Evolutionary conservation across 768 basidiomycete species (phyloP).

Genomic region (Mycena latifolia): DNA sequence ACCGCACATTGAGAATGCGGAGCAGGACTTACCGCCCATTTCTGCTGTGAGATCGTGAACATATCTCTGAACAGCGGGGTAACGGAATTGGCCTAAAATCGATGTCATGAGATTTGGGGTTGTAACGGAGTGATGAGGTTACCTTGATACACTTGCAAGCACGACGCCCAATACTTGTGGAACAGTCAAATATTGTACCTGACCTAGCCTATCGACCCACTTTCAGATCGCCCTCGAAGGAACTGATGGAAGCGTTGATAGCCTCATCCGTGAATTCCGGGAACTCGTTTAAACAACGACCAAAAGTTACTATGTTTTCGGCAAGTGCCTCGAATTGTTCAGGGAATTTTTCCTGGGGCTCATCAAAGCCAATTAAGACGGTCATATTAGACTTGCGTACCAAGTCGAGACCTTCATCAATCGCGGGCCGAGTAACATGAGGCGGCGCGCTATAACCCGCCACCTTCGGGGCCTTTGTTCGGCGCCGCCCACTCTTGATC

Average conservation of each 20-base stretch:
- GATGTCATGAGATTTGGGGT: not conserved
- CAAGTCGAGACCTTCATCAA: slow-evolving; percentile 67
- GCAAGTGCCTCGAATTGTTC: slow-evolving; percentile 73
- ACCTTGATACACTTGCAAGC: slow-evolving; percentile 75
- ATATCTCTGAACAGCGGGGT: slow-evolving; percentile 79
- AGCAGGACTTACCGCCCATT: slow-evolving; percentile 57
- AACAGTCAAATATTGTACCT: slow-evolving; percentile 7
- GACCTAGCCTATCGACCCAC: slow-evolving; percentile 46
- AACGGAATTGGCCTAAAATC: slow-evolving; percentile 77
- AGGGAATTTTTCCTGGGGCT: slow-evolving; percentile 69
- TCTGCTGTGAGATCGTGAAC: slow-evolving; percentile 81
- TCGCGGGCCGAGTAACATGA: slow-evolving; percentile 64
- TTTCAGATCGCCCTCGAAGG: slow-evolving; percentile 79
- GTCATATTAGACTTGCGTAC: not conserved
- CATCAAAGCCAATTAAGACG: not conserved
- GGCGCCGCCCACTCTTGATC: slow-evolving; percentile 44
- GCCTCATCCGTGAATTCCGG: slow-evolving; percentile 84
- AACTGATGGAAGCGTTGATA: slow-evolving; percentile 73
- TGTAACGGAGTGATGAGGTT: slow-evolving; percentile 6
- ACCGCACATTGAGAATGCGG: too few relatives aligned
- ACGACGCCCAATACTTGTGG: slow-evolving; percentile 82
- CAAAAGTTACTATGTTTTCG: slow-evolving; percentile 74
- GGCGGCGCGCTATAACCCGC: slow-evolving; percentile 55
- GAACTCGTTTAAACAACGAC: slow-evolving; percentile 81
- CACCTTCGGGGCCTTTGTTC: slow-evolving; percentile 44